Conservation (phyloP, 192 early-diverging fungal species). For the Geranomyces michiganensis region DNA sequence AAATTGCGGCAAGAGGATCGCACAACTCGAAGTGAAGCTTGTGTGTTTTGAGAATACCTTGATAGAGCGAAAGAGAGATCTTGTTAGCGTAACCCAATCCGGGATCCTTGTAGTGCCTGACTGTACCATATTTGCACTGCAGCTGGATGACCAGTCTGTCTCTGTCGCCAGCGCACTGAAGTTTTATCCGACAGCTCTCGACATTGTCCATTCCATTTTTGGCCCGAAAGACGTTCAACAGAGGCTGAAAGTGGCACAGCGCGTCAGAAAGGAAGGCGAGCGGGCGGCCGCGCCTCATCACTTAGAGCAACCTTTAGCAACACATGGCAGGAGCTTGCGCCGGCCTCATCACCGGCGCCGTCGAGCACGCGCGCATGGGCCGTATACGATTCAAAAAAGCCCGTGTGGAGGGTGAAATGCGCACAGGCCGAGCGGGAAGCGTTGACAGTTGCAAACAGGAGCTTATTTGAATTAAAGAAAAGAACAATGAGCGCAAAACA, state of each 20-base stretch:
- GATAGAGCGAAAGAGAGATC: background rate
- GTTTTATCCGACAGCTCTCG: conserved; percentile 39
- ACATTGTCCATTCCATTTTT: conserved; percentile 33
- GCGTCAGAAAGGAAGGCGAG: background rate
- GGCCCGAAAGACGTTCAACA: conserved; percentile 41
- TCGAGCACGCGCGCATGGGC: conserved; percentile 24
- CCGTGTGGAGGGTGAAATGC: conserved; percentile 55
- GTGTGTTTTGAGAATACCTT: conserved; percentile 47
- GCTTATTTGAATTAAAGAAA: conserved; percentile 7
- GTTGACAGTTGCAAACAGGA: conserved; percentile 64
- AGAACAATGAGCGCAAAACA: background rate
- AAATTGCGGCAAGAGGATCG: conserved; percentile 39
- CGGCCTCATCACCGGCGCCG: conserved; percentile 23
- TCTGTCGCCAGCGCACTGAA: conserved; percentile 21
- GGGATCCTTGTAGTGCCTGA: background rate
- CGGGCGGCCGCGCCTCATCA: background rate
- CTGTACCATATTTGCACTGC: conserved; percentile 42
- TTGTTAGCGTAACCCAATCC: too few species aligned
- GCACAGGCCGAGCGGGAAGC: conserved; percentile 68
- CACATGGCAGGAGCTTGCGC: conserved; percentile 37
- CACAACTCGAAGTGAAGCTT: conserved; percentile 43
- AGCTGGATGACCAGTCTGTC: conserved; percentile 44
- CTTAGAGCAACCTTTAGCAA: conserved; percentile 36
- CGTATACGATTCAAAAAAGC: conserved; percentile 70
- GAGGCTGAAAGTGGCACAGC: conserved; percentile 21